Evolutionary conservation across 2,329 filamentous ascomycete genomes (phyloP), one percentile per base, ranked within the genome.

Genomic region (Diplodia corticola): DNA sequence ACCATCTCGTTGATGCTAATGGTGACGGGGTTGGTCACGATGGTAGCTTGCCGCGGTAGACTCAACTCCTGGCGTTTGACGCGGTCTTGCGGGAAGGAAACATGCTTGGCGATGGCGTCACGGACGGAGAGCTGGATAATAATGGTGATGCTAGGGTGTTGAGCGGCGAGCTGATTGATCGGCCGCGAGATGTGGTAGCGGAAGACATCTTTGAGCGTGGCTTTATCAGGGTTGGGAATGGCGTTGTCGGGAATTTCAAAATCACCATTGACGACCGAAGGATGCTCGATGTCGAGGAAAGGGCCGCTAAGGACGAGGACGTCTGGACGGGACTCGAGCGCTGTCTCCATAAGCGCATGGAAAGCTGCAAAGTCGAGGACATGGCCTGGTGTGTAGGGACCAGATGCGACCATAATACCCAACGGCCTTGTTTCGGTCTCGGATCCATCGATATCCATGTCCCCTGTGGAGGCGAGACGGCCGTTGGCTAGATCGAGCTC

Each of bases 271-370:
- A 92, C 91, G 64, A 99, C 86, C 28, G 96, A 83, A 0, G 95
- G 94, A 75, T 99, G 95, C 71, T 97, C 93, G 40, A 90, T 84
- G 75, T 98, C 95, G 70, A 99, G 84, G 76, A 99, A 97, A 0
- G 95, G 95, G 0, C 95, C 95, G 4, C 86, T 82, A 9, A 99
- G 83, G 50, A 98, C 85, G 30, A 99, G 80, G 3, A 87, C 86
- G 75, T 99, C 95, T 12, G 89, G 91, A 69, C 87, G 89, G 24
- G 84, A 86, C 69, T 92, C 88, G 17, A 88, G 88, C 9, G 93
- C 93, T 72, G 89, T 89, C 70, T 86, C 85, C 75, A 94, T 94
- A 17, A 99, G 84, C 33, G 91, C 88, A 72, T 93, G 88, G 1
- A 99, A 82, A 7, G 94, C 91, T 73, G 96, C 91, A 74, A 93